Evolutionary conservation across 208 protist genomes (phyloP).

Genomic region (Endotrypanum monterogeii): DNA sequence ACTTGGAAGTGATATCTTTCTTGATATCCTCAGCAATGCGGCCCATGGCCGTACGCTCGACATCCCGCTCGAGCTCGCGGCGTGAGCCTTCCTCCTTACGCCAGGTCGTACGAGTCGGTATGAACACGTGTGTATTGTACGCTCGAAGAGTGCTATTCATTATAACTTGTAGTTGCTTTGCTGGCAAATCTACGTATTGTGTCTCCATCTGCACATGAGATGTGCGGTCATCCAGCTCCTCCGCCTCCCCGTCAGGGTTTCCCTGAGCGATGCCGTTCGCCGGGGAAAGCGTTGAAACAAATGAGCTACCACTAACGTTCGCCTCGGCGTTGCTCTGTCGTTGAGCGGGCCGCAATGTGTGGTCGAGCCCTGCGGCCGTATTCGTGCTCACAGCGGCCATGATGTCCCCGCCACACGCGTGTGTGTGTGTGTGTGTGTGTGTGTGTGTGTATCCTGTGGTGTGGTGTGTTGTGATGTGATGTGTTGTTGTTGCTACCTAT

Average conservation of each 20-base stretch:
- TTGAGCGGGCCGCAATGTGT: constrained; percentile 29
- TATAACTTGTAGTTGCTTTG: constrained; percentile 56
- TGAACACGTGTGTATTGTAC: constrained; percentile 72
- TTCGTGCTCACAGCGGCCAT: constrained; percentile 13
- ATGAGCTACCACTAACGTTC: constrained; percentile 24
- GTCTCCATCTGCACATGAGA: constrained; percentile 41
- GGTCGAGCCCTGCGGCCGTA: constrained; percentile 6
- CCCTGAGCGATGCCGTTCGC: constrained; percentile 16
- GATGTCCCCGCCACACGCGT: background rate
- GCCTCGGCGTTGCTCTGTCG: constrained; percentile 7
- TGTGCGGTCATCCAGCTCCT: constrained; percentile 68
- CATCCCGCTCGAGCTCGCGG: constrained; percentile 74
- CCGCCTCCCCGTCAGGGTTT: constrained; percentile 17
- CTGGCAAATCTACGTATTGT: constrained; percentile 66
- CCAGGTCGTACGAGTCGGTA: constrained; percentile 82
- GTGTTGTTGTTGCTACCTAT: background rate
- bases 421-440: background rate
- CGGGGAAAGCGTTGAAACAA: constrained; percentile 21
- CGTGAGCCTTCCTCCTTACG: constrained; percentile 79
- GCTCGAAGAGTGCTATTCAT: constrained; percentile 64
- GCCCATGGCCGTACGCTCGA: constrained; percentile 68
- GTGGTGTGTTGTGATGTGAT: background rate
- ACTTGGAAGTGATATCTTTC: constrained; percentile 42
- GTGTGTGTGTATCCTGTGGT: too few relatives aligned
- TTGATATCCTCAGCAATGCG: constrained; percentile 76